phyloP scores from a whole-genome alignment of 495 filamentous ascomycete genomes.

The Venustampulla echinocandica region DNA sequence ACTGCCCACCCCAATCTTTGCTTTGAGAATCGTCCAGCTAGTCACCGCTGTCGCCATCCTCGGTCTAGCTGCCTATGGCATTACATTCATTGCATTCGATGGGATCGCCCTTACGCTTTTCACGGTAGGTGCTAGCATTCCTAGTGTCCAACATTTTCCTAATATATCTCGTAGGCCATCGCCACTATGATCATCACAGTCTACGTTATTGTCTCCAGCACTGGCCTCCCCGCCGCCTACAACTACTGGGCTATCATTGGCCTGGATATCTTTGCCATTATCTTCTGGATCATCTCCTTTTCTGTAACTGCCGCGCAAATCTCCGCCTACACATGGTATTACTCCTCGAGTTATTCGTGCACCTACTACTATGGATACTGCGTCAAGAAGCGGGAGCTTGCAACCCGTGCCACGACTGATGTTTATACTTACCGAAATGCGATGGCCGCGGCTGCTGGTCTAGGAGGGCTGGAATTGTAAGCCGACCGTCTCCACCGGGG shows the following conservation, averaged over 20 bases:
- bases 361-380: slow-evolving; percentile 19
- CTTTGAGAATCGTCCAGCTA: slow-evolving; percentile 53
- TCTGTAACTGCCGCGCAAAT: slow-evolving; percentile 31
- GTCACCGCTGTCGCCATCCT: slow-evolving; percentile 57
- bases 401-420: background rate
- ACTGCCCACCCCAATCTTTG: slow-evolving; percentile 40
- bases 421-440: slow-evolving; percentile 15
- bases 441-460: slow-evolving; percentile 24
- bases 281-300: slow-evolving; percentile 40
- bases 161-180: slow-evolving; percentile 24
- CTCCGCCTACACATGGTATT: slow-evolving; percentile 10
- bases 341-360: slow-evolving; percentile 14
- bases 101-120: slow-evolving; percentile 31
- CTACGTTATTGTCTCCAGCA: slow-evolving; percentile 33
- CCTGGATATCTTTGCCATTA: slow-evolving; percentile 34
- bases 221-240: slow-evolving; percentile 26
- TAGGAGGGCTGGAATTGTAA: slow-evolving; percentile 39
- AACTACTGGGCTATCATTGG: slow-evolving; percentile 28
- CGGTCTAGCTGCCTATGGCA: slow-evolving; percentile 58
- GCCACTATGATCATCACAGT: slow-evolving; percentile 31
- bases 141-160: background rate
- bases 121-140: slow-evolving; percentile 27
- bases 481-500: slow-evolving; percentile 6
- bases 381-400: slow-evolving; percentile 5
- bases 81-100: slow-evolving; percentile 21